Percentiles rank a stretch among this genome's conserved stretches.
Evolutionary conservation across 257 asterid species (phyloP).

Genomic region (Gentiana dahurica): DNA sequence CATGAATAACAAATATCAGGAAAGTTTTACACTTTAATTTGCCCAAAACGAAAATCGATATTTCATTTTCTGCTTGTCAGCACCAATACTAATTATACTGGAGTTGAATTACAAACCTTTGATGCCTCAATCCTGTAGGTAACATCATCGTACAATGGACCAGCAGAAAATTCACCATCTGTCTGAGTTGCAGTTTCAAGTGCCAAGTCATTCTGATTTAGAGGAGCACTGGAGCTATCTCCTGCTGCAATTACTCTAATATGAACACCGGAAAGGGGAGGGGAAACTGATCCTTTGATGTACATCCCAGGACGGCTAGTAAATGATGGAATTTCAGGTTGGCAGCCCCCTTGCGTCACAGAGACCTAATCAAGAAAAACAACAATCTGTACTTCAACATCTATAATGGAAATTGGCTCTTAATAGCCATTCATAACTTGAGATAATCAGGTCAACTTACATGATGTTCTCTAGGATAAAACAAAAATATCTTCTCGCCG

Average conservation of each 20-base stretch:
- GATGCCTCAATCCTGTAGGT: slow-evolving; percentile 64
- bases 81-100: not conserved
- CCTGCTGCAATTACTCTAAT: slow-evolving; percentile 60
- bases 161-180: slow-evolving; percentile 72
- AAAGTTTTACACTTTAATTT: not conserved
- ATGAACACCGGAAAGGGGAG: slow-evolving; percentile 70
- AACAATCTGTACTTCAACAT: too few species aligned
- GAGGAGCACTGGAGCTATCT: slow-evolving; percentile 52
- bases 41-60: not conserved
- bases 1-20: not conserved
- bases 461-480: slow-evolving; percentile 71
- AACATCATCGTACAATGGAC: slow-evolving; percentile 94
- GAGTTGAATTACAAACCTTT: slow-evolving; percentile 43
- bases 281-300: slow-evolving; percentile 88
- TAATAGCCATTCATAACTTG: slow-evolving; percentile 2
- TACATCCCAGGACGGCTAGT: slow-evolving; percentile 75
- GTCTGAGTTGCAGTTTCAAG: slow-evolving; percentile 60
- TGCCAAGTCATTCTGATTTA: slow-evolving; percentile 59
- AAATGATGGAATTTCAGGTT: slow-evolving; percentile 60
- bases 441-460: slow-evolving; percentile 38
- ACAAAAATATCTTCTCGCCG: slow-evolving; percentile 47
- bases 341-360: slow-evolving; percentile 70
- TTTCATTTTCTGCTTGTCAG: not conserved
- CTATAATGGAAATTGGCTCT: too few species aligned
- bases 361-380: slow-evolving; percentile 44